These are phyloP conservation scores for Chlorociboria aeruginascens DNA, from an alignment of 495 filamentous ascomycete genomes.

Conservation along the genomic window DNA sequence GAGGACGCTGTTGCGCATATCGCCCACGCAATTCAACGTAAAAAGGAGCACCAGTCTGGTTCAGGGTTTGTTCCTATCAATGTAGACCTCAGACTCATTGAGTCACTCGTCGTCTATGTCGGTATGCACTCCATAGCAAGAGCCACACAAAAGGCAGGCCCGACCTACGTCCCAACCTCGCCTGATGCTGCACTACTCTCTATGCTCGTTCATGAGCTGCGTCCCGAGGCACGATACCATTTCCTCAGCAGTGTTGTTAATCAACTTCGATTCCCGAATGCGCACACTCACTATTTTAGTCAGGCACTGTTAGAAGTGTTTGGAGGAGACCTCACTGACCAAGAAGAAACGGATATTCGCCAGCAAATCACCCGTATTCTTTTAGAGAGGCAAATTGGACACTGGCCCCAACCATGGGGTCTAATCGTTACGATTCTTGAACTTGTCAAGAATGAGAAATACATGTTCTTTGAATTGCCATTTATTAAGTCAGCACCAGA, in stretches of 20 bases:
- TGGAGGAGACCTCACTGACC: conserved; percentile 61
- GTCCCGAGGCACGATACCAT: conserved; percentile 73
- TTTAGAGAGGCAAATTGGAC: conserved; percentile 75
- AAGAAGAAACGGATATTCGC: conserved; percentile 69
- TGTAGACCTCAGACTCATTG: conserved; percentile 60
- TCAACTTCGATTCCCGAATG: conserved; percentile 82
- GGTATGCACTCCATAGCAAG: conserved; percentile 54
- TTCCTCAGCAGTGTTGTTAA: conserved; percentile 76
- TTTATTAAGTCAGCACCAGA: conserved; percentile 84
- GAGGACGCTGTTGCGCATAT: conserved; percentile 62
- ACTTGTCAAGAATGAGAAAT: conserved; percentile 78
- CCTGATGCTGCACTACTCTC: conserved; percentile 65
- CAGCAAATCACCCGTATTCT: conserved; percentile 83
- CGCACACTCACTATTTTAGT: conserved; percentile 86
- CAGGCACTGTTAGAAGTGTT: conserved; percentile 81
- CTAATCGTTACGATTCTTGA: conserved; percentile 83
- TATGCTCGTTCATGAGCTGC: conserved; percentile 58
- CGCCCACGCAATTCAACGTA: conserved; percentile 49
- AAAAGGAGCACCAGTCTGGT: conserved; percentile 39
- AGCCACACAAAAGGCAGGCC: conserved; percentile 44
- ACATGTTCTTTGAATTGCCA: conserved; percentile 81
- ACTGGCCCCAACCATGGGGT: conserved; percentile 94
- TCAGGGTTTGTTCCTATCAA: conserved; percentile 51
- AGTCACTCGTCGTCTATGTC: conserved; percentile 74
- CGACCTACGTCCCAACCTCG: conserved; percentile 55